Percentiles rank a stretch among this genome's conserved stretches.
Evolutionary conservation across 768 basidiomycete genomes (phyloP).

Genomic region (Boletellus ananiceps): DNA sequence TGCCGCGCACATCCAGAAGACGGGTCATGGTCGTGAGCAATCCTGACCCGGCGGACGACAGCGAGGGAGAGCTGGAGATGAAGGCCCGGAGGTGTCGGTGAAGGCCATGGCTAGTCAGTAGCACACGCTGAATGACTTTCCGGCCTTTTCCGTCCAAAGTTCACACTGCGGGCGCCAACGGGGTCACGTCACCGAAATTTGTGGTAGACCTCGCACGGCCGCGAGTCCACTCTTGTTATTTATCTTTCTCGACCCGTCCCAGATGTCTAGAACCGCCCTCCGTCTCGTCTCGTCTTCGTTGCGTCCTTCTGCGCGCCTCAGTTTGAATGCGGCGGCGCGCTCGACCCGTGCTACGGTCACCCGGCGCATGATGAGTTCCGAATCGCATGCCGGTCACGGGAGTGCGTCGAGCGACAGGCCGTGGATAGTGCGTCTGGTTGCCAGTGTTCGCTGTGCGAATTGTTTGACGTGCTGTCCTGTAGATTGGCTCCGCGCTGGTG

Average conservation of each 20-base stretch:
- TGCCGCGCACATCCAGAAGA: constrained; percentile 21
- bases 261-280: constrained; percentile 21
- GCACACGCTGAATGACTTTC: constrained; percentile 6
- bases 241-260: constrained; percentile 3
- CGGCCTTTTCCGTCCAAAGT: constrained; percentile 26
- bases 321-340: constrained; percentile 4
- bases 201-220: not conserved
- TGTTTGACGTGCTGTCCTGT: not conserved
- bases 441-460: not conserved
- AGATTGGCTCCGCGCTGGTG: constrained; percentile 31
- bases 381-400: constrained; percentile 19
- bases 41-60: constrained; percentile 27
- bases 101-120: not conserved
- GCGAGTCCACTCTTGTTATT: constrained; percentile 6
- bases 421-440: constrained; percentile 27
- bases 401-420: constrained; percentile 18
- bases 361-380: constrained; percentile 27
- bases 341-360: constrained; percentile 13
- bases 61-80: constrained; percentile 23
- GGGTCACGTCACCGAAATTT: constrained; percentile 29
- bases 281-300: constrained; percentile 16
- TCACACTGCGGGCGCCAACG: constrained; percentile 24
- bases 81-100: constrained; percentile 4
- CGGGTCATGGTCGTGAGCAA: constrained; percentile 29
- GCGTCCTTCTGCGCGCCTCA: constrained; percentile 15